Conservation (phyloP, 371 early-diverging fungal species). For the Zopfochytrium polystomum region DNA sequence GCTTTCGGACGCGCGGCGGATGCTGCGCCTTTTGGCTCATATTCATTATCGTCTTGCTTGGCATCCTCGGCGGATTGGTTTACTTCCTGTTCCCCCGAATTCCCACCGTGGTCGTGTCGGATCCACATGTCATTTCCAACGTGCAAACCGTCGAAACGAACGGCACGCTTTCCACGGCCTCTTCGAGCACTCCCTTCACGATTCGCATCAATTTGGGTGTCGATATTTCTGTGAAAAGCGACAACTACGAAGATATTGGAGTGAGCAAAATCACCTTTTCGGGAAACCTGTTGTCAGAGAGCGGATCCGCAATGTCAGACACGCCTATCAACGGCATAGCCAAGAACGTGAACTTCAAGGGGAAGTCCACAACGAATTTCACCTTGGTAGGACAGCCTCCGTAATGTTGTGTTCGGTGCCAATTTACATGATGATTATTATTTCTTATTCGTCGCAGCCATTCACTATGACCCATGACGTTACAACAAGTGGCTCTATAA, state of each 20-base stretch:
- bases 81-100: conserved; percentile 29
- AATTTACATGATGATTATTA: too few species aligned
- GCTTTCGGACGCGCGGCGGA: conserved; percentile 23
- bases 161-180: conserved; percentile 17
- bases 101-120: conserved; percentile 17
- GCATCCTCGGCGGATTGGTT: conserved; percentile 20
- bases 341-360: conserved; percentile 7
- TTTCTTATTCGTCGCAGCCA: too few species aligned
- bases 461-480: conserved; percentile 12
- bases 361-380: conserved; percentile 11
- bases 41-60: conserved; percentile 22
- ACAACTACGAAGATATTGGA: conserved; percentile 16
- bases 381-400: conserved; percentile 1
- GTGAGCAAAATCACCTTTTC: conserved; percentile 14
- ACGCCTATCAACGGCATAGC: conserved; percentile 10
- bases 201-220: conserved; percentile 19
- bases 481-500: conserved; percentile 6
- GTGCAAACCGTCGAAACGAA: not conserved
- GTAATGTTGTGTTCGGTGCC: too few species aligned
- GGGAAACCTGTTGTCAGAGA: conserved; percentile 3
- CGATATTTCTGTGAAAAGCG: conserved; percentile 17
- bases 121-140: conserved; percentile 17
- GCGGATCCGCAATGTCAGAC: conserved; percentile 3
- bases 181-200: conserved; percentile 12
- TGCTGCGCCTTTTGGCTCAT: conserved; percentile 12